These are phyloP conservation scores for Yarrowia yakushimensis DNA, from an alignment of 805 yeast genomes.

Conservation along the genomic window DNA sequence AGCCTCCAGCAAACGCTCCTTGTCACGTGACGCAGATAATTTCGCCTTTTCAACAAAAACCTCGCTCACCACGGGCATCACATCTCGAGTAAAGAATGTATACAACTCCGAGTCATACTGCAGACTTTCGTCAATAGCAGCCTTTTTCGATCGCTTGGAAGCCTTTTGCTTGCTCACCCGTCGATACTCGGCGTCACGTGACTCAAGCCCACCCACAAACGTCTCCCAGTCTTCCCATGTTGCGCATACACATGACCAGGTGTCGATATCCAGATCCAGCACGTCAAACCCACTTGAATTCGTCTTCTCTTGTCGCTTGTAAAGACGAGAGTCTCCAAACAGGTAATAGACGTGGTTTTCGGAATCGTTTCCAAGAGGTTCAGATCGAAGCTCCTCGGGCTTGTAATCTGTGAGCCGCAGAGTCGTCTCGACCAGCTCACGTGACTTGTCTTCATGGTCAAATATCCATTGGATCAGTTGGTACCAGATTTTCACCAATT, in stretches of 20 bases:
- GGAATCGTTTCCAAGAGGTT: background rate
- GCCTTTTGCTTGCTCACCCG: background rate
- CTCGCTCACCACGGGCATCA: conserved; percentile 25
- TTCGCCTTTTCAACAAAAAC: conserved; percentile 36
- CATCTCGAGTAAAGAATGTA: background rate
- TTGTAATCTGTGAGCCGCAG: background rate
- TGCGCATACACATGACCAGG: conserved; percentile 15
- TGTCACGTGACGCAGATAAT: conserved; percentile 33
- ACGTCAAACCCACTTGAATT: conserved; percentile 28
- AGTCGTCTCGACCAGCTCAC: background rate
- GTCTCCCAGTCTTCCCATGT: background rate
- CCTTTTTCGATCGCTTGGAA: background rate
- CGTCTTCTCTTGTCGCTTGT: conserved; percentile 29
- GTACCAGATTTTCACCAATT: conserved; percentile 25
- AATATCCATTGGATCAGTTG: conserved; percentile 30
- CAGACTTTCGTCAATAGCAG: conserved; percentile 28
- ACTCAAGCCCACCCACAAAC: background rate
- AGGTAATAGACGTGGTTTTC: conserved; percentile 31
- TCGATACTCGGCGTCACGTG: background rate
- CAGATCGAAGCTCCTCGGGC: background rate
- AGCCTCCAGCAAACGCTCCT: conserved; percentile 32
- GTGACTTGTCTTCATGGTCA: conserved; percentile 23
- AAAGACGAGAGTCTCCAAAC: conserved; percentile 40
- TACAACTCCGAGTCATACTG: conserved; percentile 3
- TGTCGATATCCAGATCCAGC: conserved; percentile 9